Evolutionary conservation across 176 grass and related monocot genomes (phyloP).

Genomic region (Cenchrus fungigraminus): DNA sequence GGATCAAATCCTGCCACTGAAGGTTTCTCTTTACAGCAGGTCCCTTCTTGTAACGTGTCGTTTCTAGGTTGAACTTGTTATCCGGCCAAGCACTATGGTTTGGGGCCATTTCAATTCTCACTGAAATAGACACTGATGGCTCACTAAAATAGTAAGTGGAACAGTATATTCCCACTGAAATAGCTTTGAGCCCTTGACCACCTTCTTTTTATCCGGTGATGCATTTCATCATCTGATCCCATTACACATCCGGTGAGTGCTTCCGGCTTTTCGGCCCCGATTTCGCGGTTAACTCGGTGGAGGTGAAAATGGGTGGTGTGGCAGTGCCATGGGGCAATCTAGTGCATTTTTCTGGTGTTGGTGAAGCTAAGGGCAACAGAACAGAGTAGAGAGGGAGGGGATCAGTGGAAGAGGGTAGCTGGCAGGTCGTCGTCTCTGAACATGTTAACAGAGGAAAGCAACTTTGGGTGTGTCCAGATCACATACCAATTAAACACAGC

Average conservation of each 20-base stretch:
- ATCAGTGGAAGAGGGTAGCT: constrained; percentile 38
- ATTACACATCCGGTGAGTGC: constrained; percentile 42
- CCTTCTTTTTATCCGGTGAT: constrained; percentile 37
- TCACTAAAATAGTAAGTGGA: constrained; percentile 43
- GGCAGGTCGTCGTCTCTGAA: constrained; percentile 42
- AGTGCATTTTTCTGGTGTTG: constrained; percentile 27
- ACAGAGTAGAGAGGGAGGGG: constrained; percentile 1
- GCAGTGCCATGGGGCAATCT: constrained; percentile 24
- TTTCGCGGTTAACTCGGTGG: constrained; percentile 28
- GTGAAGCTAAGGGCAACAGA: constrained; percentile 3
- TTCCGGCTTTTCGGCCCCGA: constrained; percentile 21
- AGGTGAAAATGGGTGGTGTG: constrained; percentile 14
- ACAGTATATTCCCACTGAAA: constrained; percentile 45
- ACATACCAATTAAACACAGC: constrained; percentile 16
- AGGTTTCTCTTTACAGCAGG: constrained; percentile 16
- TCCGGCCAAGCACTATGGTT: background rate
- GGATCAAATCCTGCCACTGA: constrained; percentile 17
- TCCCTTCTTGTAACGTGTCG: background rate
- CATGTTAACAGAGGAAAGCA: constrained; percentile 42
- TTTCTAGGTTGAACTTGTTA: background rate
- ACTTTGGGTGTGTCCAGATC: constrained; percentile 44
- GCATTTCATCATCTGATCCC: constrained; percentile 48
- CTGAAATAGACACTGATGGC: constrained; percentile 15
- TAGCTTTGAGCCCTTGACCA: constrained; percentile 31
- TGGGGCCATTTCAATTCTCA: constrained; percentile 31